These are phyloP conservation scores for Phytophthora sp. DNA, from an alignment of 352 stramenopile species.

Conservation along the genomic window DNA sequence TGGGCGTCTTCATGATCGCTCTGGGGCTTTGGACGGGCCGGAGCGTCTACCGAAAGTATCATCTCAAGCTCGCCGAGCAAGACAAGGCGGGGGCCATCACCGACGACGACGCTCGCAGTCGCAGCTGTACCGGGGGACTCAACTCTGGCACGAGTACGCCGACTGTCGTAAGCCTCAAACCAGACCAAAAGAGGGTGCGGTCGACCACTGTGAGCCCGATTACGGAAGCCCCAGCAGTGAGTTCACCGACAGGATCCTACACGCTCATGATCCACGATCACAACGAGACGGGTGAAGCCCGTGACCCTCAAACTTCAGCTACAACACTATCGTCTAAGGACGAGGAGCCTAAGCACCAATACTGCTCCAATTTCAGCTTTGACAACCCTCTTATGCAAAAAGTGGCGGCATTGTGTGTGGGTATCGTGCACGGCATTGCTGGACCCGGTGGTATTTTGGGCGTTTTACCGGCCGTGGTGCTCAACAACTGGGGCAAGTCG, in stretches of 20 bases:
- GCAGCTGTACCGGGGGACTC: neutral
- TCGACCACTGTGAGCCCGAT: neutral
- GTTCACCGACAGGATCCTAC: constrained; percentile 9
- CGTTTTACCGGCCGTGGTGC: constrained; percentile 73
- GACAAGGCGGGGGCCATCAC: neutral
- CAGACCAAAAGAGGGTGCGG: neutral
- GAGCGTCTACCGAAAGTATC: constrained; percentile 61
- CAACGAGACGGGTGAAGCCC: neutral
- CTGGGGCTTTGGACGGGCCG: constrained; percentile 62
- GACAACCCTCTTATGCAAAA: constrained; percentile 46
- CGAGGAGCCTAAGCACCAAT: constrained; percentile 27
- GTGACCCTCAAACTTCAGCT: neutral
- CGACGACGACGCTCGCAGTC: constrained; percentile 10
- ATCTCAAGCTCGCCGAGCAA: constrained; percentile 19
- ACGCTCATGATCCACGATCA: constrained; percentile 14
- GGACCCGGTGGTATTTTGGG: constrained; percentile 81
- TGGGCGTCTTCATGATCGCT: constrained; percentile 83
- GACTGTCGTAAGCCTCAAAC: constrained; percentile 14
- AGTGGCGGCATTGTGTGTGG: constrained; percentile 63
- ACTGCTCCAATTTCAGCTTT: constrained; percentile 45
- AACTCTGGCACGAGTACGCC: constrained; percentile 3
- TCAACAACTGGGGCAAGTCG: constrained; percentile 65
- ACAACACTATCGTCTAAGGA: neutral
- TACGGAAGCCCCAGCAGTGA: neutral
- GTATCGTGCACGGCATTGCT: constrained; percentile 90